Evolutionary conservation across 345 rosid species (phyloP), one percentile per base, ranked within the genome.

Genomic region (Corchorus capsularis): DNA sequence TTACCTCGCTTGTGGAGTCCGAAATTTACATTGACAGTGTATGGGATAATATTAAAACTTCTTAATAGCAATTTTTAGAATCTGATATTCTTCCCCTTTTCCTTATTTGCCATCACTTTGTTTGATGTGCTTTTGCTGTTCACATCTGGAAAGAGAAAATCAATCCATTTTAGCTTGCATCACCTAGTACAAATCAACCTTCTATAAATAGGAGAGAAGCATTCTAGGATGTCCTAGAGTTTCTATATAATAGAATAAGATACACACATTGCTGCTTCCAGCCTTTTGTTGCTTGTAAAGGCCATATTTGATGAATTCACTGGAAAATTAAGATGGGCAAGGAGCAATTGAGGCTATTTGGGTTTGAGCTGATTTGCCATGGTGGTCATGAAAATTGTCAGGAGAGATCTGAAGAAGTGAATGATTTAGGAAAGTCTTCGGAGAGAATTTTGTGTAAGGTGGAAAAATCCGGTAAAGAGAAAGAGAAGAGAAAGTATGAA

Each of bases 271-370:
- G 35, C n/a, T 72, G 22, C 54, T 62, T 72, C 63, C 55, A 22
- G 79, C 66, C 35, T 41, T 34, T 63, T 60, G 17, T 20, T 27
- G 72, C 43, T 67, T 32, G 8, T 13, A 60, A 4, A 32, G 14
- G 22, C 22, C 59, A 61, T 19, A 2, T 3, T 43, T 63, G 72
- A 53, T 76, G 37, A 10, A 9, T 67, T 37, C 32, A 43, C 32
- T 6, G 17, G 8, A n/a, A 20, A 74, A n/a, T 57, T 52, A 47
- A 50, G 53, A 71, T 60, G 81, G 81, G 52, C 64, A 55, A 67
- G 34, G 81, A 71, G 43, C 55, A 34, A 6, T 16, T 72, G 63
- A 68, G 66, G 71, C 45, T 79, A 32, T 79, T 76, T 52, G 72
- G 79, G 47, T 76, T 73, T 63, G 56, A 56, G 53, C 45, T 68